Evolutionary conservation across 257 asterid genomes (phyloP), one percentile per base, ranked within the genome.

Genomic region (Forsythia viridissima): DNA sequence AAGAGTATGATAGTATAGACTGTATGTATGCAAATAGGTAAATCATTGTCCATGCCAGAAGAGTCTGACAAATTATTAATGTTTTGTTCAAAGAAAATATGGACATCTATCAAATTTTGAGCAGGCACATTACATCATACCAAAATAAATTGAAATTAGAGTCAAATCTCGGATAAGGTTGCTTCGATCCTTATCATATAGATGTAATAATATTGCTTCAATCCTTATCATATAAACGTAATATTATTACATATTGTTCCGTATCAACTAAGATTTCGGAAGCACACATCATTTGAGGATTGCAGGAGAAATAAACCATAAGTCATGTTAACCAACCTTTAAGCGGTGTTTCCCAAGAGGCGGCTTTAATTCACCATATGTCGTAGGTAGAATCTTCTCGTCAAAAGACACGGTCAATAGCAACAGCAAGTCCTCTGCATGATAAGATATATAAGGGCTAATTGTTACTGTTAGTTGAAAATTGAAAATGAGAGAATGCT

Each of bases 281-380:
- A 20, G 42, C 21, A 51, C 70, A 3, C n/a, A 6, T 39, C 20
- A 65, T 38, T 67, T 21, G 18, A 24, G 46, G 41, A 40, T 34
- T 16, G 21, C 52, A 76, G 41, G 40, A 52, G 36, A 30, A 34
- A 80, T 10, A 12, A 59, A 72, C 67, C 66, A 76, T 65, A 41
- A 69, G 24, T 18, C 75, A 75, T 44, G 80, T 72, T 34, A 84
- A 73, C 85, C 72, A 80, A 90, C 99, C 99, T 93, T 93, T 80
- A 96, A 82, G 5, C 98, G 97, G 86, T 96, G 93, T 80, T 92
- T 91, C 70, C 99, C 98, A 43, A 96, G 97, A 83, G 99, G 99
- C 51, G 99, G 99, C 85, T 87, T 91, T 81, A 96, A 80, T 87
- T 92, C 97, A 77, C 99, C 99, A 86, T 90, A 96, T 15, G 99